Conservation (phyloP, 2,329 filamentous ascomycete genomes). For the Pseudocercospora cruenta region DNA sequence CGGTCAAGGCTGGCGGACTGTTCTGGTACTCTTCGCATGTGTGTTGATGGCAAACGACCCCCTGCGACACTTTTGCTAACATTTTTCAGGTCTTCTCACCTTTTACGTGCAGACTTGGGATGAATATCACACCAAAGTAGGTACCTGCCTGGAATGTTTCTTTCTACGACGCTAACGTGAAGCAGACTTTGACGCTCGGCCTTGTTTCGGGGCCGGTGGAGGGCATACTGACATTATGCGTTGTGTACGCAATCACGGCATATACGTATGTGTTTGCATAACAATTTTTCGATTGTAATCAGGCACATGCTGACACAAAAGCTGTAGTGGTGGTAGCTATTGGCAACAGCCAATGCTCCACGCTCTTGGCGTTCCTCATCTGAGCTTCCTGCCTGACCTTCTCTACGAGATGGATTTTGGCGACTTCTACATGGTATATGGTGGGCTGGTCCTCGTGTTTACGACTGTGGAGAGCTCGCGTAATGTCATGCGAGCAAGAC, state of each 20-base stretch:
- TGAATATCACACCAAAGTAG: slow-evolving; percentile 82
- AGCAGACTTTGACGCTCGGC: slow-evolving; percentile 82
- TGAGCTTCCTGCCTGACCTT: slow-evolving; percentile 65
- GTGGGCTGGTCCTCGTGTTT: slow-evolving; percentile 75
- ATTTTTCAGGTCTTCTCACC: slow-evolving; percentile 64
- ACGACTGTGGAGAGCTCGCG: slow-evolving; percentile 78
- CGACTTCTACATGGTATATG: slow-evolving; percentile 91
- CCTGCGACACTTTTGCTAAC: slow-evolving; percentile 2
- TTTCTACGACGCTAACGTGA: neutral
- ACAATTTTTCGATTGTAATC: neutral
- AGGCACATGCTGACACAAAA: neutral
- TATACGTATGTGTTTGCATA: slow-evolving; percentile 58
- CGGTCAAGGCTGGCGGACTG: slow-evolving; percentile 87
- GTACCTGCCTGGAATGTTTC: neutral
- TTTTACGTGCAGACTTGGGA: slow-evolving; percentile 99
- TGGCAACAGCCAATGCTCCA: slow-evolving; percentile 84
- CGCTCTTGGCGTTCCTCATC: slow-evolving; percentile 69
- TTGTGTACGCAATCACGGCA: slow-evolving; percentile 82
- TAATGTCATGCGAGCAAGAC: slow-evolving; percentile 83
- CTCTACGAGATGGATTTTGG: slow-evolving; percentile 84
- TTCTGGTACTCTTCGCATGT: slow-evolving; percentile 82
- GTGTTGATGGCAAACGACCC: slow-evolving; percentile 55
- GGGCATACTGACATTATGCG: slow-evolving; percentile 81
- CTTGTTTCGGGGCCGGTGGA: slow-evolving; percentile 94
- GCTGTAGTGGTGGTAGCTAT: slow-evolving; percentile 71